These are phyloP conservation scores for Suhomyces pyralidae DNA, from an alignment of 805 yeast genomes.

Conservation along the genomic window DNA sequence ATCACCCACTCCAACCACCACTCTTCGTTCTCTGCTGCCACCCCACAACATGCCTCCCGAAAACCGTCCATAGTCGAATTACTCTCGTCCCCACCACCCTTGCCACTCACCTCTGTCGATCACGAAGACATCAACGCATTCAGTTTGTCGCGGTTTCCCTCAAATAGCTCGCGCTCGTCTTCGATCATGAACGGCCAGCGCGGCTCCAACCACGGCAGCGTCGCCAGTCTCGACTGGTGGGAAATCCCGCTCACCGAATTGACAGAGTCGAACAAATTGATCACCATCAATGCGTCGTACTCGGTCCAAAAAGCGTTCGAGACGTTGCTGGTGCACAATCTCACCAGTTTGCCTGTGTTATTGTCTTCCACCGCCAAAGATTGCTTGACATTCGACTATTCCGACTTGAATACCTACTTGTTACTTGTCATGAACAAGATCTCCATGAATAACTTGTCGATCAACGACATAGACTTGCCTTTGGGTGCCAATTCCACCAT, in stretches of 20 bases:
- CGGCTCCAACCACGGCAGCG: constrained; percentile 3
- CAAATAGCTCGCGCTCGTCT: constrained; percentile 24
- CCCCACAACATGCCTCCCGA: constrained; percentile 22
- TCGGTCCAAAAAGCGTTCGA: constrained; percentile 90
- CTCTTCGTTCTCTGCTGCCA: neutral
- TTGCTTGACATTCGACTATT: constrained; percentile 85
- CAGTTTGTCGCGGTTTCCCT: constrained; percentile 36
- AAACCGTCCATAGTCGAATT: constrained; percentile 72
- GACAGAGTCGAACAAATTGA: constrained; percentile 73
- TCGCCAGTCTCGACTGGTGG: constrained; percentile 56
- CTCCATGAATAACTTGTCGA: constrained; percentile 33
- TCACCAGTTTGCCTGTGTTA: constrained; percentile 82
- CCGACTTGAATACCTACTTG: constrained; percentile 84
- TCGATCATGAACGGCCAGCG: constrained; percentile 1
- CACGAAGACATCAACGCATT: constrained; percentile 36
- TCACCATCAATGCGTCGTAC: constrained; percentile 60
- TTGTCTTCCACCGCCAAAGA: constrained; percentile 42
- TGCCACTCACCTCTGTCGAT: constrained; percentile 43
- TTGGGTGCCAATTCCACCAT: constrained; percentile 6
- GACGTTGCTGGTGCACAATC: constrained; percentile 62
- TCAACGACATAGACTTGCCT: constrained; percentile 15
- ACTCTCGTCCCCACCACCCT: constrained; percentile 72
- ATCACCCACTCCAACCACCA: constrained; percentile 1
- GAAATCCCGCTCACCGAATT: constrained; percentile 68
- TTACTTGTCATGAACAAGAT: constrained; percentile 78